Conservation (phyloP, 768 basidiomycete genomes). For the Mycena maculata region DNA sequence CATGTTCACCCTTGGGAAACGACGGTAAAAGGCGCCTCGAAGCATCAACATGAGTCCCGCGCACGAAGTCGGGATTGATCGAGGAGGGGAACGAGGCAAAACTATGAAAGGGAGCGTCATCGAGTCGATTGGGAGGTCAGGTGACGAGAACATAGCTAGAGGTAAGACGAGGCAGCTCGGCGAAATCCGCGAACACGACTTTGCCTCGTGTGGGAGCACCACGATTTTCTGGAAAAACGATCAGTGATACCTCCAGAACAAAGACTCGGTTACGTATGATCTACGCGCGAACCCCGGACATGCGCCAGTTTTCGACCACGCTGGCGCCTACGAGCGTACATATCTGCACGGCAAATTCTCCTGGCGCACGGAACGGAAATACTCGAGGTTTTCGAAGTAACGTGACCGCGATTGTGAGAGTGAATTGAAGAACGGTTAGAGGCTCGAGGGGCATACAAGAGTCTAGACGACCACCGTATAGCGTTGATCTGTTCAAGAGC, state of each 20-base stretch:
- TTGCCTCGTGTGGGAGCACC: conserved; percentile 18
- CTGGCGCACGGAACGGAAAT: not conserved
- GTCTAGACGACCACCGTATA: no score
- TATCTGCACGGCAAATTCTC: not conserved
- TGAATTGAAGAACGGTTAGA: no score
- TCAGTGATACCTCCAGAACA: conserved; percentile 10
- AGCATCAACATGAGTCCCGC: conserved; percentile 43
- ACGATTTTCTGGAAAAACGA: conserved; percentile 17
- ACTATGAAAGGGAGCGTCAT: conserved; percentile 38
- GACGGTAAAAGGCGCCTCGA: conserved; percentile 16
- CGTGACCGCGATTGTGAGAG: conserved; percentile 18
- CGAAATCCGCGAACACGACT: conserved; percentile 45
- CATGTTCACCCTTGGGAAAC: conserved; percentile 30
- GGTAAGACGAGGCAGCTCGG: conserved; percentile 32
- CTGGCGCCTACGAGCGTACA: not conserved
- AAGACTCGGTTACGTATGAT: not conserved
- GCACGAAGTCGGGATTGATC: conserved; percentile 35
- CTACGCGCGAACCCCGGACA: not conserved
- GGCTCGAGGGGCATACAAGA: no score
- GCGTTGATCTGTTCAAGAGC: not conserved
- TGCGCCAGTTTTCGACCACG: no score
- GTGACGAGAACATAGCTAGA: conserved; percentile 44
- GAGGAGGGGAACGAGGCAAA: conserved; percentile 38
- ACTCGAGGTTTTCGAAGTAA: not conserved
- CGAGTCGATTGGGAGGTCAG: conserved; percentile 30